Base-by-base conservation (phyloP, 768 basidiomycete species). In the Dioszegia crocea region DNA sequence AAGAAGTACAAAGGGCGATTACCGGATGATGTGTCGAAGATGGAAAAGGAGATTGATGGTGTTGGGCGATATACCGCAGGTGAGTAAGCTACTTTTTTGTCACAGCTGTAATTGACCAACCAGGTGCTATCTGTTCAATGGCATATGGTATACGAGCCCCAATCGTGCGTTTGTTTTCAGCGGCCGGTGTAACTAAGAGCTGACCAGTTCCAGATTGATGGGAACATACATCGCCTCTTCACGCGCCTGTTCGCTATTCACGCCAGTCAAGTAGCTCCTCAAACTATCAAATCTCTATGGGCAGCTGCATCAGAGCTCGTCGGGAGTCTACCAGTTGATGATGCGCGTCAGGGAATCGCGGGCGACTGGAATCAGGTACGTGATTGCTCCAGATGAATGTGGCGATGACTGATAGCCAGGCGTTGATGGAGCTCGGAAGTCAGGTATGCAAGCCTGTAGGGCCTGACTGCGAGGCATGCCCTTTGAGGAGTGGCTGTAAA, bases 371-470 rank as follows among this genome's bases (percentile, higher is more conserved):
- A 94, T 61, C 75, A 76, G 60, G 67, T 69, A 10, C 36, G 60
- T 56, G n/a, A n/a, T 29, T 24, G 33, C 41, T 36, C 14, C 43
- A 56, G 4, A 21, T 16, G 24, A 12, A n/a, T n/a, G n/a, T n/a
- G n/a, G n/a, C n/a, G n/a, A n/a, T 38, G 11, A 33, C n/a, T 48
- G 2, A 48, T 39, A 9, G 3, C 70, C 88, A 96, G 78, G 91
- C 89, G 14, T 80, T 98, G 50, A 97, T 97, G 74, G 93, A 98
- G 73, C 84, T 97, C 6, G 93, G 93, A 48, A 89, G 88, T 73
- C 94, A 91, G 2, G 83, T 96, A 2, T 98, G 93, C 79, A 91
- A 87, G 76, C 86, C 88, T 40, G 85, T 84, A 61, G 84, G 88
- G 62, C 93, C 93, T 10, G 76, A 79, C 19, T 97, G 93, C 68